Evolutionary conservation across 495 filamentous ascomycete species (phyloP).

Genomic region (Penicillium pulvis): DNA sequence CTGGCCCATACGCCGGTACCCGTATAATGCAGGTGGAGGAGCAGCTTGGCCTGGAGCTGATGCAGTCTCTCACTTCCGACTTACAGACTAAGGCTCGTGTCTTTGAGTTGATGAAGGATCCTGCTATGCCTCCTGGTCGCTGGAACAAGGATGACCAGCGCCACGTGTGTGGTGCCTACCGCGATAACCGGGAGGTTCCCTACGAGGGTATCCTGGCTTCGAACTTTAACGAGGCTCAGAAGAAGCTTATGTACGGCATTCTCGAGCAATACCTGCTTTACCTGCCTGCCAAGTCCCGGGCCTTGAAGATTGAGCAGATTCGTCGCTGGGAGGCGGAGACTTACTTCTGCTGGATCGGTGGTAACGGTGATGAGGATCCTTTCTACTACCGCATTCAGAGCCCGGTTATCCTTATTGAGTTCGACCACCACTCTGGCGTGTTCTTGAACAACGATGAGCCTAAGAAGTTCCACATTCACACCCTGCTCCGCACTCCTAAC

Average conservation of each 20-base stretch:
- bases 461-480: constrained; percentile 78
- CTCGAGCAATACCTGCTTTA: constrained; percentile 64
- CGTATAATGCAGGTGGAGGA: constrained; percentile 68
- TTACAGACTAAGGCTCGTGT: constrained; percentile 54
- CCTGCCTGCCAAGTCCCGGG: constrained; percentile 54
- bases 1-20: constrained; percentile 60
- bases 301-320: constrained; percentile 53
- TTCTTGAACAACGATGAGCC: constrained; percentile 73
- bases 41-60: constrained; percentile 59
- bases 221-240: constrained; percentile 47
- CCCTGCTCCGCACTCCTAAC: constrained; percentile 68
- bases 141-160: constrained; percentile 78
- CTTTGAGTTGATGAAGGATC: constrained; percentile 58
- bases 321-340: constrained; percentile 61
- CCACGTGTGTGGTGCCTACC: constrained; percentile 71
- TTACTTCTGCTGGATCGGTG: constrained; percentile 77
- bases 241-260: constrained; percentile 55
- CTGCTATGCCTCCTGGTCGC: constrained; percentile 63
- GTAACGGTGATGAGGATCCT: constrained; percentile 61
- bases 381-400: constrained; percentile 79
- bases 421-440: constrained; percentile 80
- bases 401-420: constrained; percentile 70
- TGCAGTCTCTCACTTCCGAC: constrained; percentile 59
- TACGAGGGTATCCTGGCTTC: constrained; percentile 64
- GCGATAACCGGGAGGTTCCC: constrained; percentile 74